Evolutionary conservation across 1,284 basidiomycete species (phyloP).

Genomic region (Farysia itapuensis): DNA sequence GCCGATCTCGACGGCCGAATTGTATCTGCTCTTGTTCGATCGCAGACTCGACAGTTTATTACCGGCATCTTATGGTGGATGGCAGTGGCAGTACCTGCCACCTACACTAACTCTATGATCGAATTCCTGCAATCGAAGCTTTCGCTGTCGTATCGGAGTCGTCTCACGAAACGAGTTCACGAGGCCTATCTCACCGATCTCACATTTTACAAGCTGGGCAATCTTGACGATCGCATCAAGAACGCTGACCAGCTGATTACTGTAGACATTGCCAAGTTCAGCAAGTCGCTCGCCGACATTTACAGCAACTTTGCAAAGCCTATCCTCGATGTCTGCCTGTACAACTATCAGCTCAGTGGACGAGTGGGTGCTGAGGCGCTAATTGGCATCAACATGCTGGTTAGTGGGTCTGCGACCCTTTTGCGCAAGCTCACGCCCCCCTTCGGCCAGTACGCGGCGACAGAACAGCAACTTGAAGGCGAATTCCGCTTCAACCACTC

Average conservation of each 20-base stretch:
- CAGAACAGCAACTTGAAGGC: constrained; percentile 72
- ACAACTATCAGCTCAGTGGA: constrained; percentile 91
- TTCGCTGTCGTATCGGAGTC: constrained; percentile 84
- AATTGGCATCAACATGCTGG: constrained; percentile 77
- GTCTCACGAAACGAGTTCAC: constrained; percentile 81
- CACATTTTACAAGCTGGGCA: constrained; percentile 86
- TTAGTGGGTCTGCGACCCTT: constrained; percentile 65
- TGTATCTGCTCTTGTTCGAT: constrained; percentile 90
- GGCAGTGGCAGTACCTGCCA: constrained; percentile 76
- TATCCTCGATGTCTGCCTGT: constrained; percentile 83
- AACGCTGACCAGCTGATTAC: constrained; percentile 98
- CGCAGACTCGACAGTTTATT: constrained; percentile 77
- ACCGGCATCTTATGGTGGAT: constrained; percentile 86
- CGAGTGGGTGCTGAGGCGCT: constrained; percentile 94
- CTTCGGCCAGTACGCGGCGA: constrained; percentile 87
- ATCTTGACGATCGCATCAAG: constrained; percentile 78
- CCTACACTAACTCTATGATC: constrained; percentile 95
- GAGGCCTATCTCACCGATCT: constrained; percentile 78
- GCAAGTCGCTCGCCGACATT: constrained; percentile 84
- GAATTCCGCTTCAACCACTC: constrained; percentile 87
- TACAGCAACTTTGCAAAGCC: constrained; percentile 74
- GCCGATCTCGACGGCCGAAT: constrained; percentile 88
- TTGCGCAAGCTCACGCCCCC: constrained; percentile 71
- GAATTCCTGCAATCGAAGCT: constrained; percentile 87
- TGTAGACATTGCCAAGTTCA: constrained; percentile 92